phyloP scores from a whole-genome alignment of 2,329 filamentous ascomycete genomes.

The Colletotrichum destructivum region DNA sequence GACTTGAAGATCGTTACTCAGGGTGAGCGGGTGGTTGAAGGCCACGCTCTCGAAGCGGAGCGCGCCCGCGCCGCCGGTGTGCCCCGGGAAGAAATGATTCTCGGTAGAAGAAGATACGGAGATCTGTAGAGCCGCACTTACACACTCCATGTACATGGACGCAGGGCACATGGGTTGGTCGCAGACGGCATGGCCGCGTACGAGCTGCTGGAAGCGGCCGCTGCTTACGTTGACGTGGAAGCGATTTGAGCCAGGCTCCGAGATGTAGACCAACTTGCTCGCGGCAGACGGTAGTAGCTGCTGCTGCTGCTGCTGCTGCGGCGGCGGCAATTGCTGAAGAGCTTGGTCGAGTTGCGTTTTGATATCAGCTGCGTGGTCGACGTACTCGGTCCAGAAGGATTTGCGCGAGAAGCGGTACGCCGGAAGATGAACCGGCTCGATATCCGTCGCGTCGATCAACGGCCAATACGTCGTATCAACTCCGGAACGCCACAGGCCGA shows the following conservation, averaged over 20 bases:
- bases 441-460: background rate
- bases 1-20: background rate
- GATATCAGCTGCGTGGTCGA: background rate
- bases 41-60: background rate
- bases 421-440: background rate
- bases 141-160: constrained; percentile 3
- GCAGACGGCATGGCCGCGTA: background rate
- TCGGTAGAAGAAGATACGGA: background rate
- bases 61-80: background rate
- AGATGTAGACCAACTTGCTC: background rate
- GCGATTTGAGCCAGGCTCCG: background rate
- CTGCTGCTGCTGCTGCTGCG: too few relatives aligned
- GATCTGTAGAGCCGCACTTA: background rate
- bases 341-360: background rate
- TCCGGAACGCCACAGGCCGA: background rate
- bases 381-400: background rate
- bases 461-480: constrained; percentile 1
- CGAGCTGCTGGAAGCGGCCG: background rate
- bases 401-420: background rate
- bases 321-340: background rate
- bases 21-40: background rate
- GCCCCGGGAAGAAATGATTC: background rate
- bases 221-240: background rate
- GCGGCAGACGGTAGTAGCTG: too few relatives aligned
- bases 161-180: background rate